Percentiles rank a stretch among this genome's conserved stretches.
phyloP scores from a whole-genome alignment of 768 basidiomycete species.

The Mycena amicta region DNA sequence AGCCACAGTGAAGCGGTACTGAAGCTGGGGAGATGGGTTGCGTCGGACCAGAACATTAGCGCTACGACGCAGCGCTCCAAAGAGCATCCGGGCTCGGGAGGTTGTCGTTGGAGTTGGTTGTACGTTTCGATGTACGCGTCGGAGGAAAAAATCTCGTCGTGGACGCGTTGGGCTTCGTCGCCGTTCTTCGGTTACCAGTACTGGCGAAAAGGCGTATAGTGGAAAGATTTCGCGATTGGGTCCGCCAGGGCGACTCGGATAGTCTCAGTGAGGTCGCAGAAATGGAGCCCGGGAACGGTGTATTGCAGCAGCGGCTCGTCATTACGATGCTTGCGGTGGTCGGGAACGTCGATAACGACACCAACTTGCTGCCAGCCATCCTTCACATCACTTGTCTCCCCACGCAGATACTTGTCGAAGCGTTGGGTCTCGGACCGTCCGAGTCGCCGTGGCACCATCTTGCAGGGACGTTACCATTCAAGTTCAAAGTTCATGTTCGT shows the following conservation, averaged over 20 bases:
- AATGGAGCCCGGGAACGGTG: conserved; percentile 12
- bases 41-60: conserved; percentile 38
- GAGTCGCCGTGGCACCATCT: no score
- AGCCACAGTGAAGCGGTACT: conserved; percentile 44
- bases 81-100: conserved; percentile 13
- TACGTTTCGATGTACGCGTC: conserved; percentile 21
- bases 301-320: conserved; percentile 6
- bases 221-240: conserved; percentile 5
- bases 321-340: conserved; percentile 3
- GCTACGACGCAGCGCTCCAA: conserved; percentile 23
- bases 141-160: conserved; percentile 26
- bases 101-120: conserved; percentile 15
- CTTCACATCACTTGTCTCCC: neutral
- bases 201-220: conserved; percentile 24
- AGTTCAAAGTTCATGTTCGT: no score
- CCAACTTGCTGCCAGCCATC: conserved; percentile 15
- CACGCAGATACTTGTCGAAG: neutral
- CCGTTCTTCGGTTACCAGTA: conserved; percentile 17
- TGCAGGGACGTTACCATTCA: no score
- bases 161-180: conserved; percentile 14
- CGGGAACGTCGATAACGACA: conserved; percentile 23
- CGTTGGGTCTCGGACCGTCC: conserved; percentile 2
- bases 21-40: conserved; percentile 38
- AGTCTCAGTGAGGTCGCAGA: conserved; percentile 10
- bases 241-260: conserved; percentile 9